Evolutionary conservation across 345 rosid genomes (phyloP).

Genomic region (Brassica cretica): DNA sequence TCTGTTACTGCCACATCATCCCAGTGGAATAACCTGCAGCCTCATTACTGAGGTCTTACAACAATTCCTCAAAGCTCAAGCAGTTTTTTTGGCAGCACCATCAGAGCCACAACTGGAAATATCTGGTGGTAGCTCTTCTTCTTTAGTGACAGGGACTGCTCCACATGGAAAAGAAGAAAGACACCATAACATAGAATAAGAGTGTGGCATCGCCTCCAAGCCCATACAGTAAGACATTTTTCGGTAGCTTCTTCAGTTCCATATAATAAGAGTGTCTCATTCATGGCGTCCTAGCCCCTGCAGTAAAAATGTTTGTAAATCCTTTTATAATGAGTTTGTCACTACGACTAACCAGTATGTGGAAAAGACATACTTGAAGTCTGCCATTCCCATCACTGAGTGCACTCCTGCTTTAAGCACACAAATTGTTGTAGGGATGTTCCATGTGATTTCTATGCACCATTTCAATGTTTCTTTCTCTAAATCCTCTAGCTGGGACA

Average conservation of each 20-base stretch:
- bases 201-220: neutral
- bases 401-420: constrained; percentile 89
- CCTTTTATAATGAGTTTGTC: too few relatives aligned
- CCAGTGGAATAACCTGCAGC: constrained; percentile 43
- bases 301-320: neutral
- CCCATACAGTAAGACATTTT: constrained; percentile 23
- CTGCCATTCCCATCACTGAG: constrained; percentile 90
- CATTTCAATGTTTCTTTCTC: constrained; percentile 88
- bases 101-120: constrained; percentile 37
- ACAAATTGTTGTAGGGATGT: constrained; percentile 86
- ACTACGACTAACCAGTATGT: too few relatives aligned
- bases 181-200: constrained; percentile 12
- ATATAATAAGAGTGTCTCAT: constrained; percentile 79
- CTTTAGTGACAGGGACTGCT: constrained; percentile 38
- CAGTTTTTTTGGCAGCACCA: constrained; percentile 42
- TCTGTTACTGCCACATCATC: constrained; percentile 36
- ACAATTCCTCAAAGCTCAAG: too few relatives aligned
- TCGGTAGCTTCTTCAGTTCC: constrained; percentile 81
- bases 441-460: constrained; percentile 83
- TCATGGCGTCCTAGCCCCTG: constrained; percentile 71
- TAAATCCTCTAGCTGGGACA: constrained; percentile 67
- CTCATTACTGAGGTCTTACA: neutral
- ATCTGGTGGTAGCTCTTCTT: constrained; percentile 34
- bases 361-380: constrained; percentile 56
- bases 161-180: constrained; percentile 39